Percentiles rank a stretch among this genome's conserved stretches.
phyloP scores from a whole-genome alignment of 108 stramenopile genomes.

The Nitzschia sp. region DNA sequence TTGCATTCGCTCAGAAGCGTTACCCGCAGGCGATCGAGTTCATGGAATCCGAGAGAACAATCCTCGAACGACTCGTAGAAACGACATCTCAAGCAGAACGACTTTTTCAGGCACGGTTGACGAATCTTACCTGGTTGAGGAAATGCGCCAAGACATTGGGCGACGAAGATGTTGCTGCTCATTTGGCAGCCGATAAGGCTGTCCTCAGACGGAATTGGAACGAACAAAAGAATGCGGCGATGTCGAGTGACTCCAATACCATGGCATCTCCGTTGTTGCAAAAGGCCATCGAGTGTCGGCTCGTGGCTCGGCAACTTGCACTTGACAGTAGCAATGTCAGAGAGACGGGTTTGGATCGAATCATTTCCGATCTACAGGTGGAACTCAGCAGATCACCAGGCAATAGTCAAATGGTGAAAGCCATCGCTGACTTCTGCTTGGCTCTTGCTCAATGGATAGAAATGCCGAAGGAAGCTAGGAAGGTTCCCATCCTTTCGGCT shows the following conservation, averaged over 20 bases:
- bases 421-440: conserved; percentile 32
- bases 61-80: conserved; percentile 52
- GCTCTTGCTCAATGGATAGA: conserved; percentile 33
- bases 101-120: conserved; percentile 52
- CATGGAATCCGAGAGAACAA: conserved; percentile 42
- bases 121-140: conserved; percentile 65
- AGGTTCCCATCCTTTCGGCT: conserved; percentile 37
- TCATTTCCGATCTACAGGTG: conserved; percentile 29
- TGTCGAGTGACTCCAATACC: neutral
- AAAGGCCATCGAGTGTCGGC: conserved; percentile 46
- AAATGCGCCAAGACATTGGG: conserved; percentile 64
- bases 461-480: neutral
- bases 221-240: neutral
- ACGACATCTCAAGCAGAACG: conserved; percentile 39
- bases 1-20: conserved; percentile 51
- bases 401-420: conserved; percentile 28
- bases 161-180: conserved; percentile 35
- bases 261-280: conserved; percentile 21
- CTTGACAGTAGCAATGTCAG: conserved; percentile 27
- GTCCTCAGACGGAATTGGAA: neutral
- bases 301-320: conserved; percentile 48
- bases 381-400: conserved; percentile 26
- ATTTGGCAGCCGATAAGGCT: conserved; percentile 28
- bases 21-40: conserved; percentile 42
- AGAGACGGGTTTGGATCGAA: neutral